phyloP scores from a whole-genome alignment of 2,329 filamentous ascomycete species.

The Diplodia mutila region DNA sequence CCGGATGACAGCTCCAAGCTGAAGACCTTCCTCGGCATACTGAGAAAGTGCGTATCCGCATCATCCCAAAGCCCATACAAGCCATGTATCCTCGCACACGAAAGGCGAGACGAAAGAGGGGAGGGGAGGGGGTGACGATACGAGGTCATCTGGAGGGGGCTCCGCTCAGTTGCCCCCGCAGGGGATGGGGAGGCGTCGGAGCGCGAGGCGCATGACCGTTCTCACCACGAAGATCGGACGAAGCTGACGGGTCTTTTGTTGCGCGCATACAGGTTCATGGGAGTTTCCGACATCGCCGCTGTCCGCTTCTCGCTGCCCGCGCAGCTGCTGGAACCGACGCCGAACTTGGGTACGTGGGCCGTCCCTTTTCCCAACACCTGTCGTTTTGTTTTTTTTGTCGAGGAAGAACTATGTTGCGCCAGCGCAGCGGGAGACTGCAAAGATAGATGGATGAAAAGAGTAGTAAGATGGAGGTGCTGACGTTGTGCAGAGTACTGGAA shows the following conservation, averaged over 20 bases:
- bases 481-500: slow-evolving; percentile 84
- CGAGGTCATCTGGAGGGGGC: neutral
- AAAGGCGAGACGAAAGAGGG: neutral
- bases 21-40: slow-evolving; percentile 82
- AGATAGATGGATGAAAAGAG: neutral
- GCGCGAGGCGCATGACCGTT: neutral
- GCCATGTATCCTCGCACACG: no score
- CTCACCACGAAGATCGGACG: neutral
- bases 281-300: slow-evolving; percentile 90
- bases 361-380: neutral
- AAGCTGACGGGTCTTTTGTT: neutral
- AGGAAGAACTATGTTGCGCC: neutral
- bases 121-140: neutral
- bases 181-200: neutral
- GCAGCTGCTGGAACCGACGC: slow-evolving; percentile 92
- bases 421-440: neutral
- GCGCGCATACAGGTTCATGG: slow-evolving; percentile 73
- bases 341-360: slow-evolving; percentile 70
- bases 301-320: slow-evolving; percentile 96
- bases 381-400: neutral
- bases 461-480: slow-evolving; percentile 31
- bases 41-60: slow-evolving; percentile 71
- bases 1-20: slow-evolving; percentile 85
- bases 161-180: neutral
- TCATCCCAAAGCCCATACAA: neutral